phyloP scores from a whole-genome alignment of 108 stramenopile genomes.

The Pelagomonas calceolata region DNA sequence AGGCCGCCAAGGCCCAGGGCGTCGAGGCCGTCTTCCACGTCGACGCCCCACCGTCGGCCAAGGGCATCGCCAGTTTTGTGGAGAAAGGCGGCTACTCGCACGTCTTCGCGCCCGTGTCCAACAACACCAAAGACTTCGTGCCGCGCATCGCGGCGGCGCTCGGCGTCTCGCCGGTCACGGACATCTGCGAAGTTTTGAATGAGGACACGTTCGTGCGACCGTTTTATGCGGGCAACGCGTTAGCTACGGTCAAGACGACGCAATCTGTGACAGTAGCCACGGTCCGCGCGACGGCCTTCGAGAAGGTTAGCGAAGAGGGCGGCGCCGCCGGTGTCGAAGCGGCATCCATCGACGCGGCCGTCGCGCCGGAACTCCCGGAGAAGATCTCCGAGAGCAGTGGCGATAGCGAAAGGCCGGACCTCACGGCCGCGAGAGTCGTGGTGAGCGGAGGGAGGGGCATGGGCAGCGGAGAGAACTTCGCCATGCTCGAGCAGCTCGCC shows the following conservation, averaged over 20 bases:
- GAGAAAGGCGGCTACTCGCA: conserved; percentile 44
- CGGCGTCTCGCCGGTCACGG: conserved; percentile 74
- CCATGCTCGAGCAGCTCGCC: conserved; percentile 79
- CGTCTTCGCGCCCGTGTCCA: conserved; percentile 65
- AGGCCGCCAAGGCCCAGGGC: background rate
- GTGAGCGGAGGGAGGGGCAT: conserved; percentile 93
- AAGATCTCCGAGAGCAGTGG: conserved; percentile 57
- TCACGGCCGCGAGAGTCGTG: conserved; percentile 75
- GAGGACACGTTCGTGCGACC: conserved; percentile 83
- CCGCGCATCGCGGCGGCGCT: conserved; percentile 87
- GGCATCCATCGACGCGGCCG: conserved; percentile 25
- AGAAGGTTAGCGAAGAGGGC: conserved; percentile 70
- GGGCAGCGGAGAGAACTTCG: conserved; percentile 83
- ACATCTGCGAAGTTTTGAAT: conserved; percentile 73
- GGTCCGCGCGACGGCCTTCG: conserved; percentile 87
- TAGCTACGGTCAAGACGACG: conserved; percentile 75
- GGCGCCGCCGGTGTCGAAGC: conserved; percentile 48
- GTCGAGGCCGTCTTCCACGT: background rate
- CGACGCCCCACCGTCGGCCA: conserved; percentile 5
- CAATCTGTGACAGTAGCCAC: conserved; percentile 70
- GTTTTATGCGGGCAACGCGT: conserved; percentile 98
- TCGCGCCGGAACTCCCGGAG: conserved; percentile 24
- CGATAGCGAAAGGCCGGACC: conserved; percentile 85
- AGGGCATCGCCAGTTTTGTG: conserved; percentile 38
- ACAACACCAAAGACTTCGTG: conserved; percentile 79